These are phyloP conservation scores for Hypoxylon sp. DNA, from an alignment of 2,329 filamentous ascomycete species.

Conservation along the genomic window DNA sequence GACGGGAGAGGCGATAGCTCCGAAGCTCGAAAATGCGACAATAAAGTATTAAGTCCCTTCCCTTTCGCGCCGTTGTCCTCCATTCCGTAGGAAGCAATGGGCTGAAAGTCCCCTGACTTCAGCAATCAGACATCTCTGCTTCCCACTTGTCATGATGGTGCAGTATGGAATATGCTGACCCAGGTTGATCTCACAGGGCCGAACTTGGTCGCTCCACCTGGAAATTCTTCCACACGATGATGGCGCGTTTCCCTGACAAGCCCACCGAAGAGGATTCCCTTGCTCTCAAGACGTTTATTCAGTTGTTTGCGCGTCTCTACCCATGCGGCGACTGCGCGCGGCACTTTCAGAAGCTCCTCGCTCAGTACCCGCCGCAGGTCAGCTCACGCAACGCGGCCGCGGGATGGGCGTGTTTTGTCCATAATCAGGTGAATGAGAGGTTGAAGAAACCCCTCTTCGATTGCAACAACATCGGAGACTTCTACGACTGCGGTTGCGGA, in stretches of 20 bases:
- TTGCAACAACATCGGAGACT: conserved; percentile 75
- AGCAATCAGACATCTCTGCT: not conserved
- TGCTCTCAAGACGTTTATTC: conserved; percentile 73
- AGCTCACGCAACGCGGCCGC: conserved; percentile 72
- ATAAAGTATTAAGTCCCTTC: conserved; percentile 64
- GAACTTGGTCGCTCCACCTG: conserved; percentile 77
- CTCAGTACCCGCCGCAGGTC: conserved; percentile 74
- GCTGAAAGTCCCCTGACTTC: not conserved
- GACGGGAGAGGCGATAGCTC: conserved; percentile 78
- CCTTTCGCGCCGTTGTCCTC: conserved; percentile 23
- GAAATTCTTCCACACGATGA: conserved; percentile 79
- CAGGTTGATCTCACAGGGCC: conserved; percentile 56
- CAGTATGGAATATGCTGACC: not conserved
- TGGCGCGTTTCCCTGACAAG: conserved; percentile 75
- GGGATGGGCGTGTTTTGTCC: conserved; percentile 76
- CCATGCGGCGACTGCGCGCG: conserved; percentile 77
- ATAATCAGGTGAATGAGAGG: conserved; percentile 75
- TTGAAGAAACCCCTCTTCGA: conserved; percentile 73
- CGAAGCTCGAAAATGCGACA: conserved; percentile 85
- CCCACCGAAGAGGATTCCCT: conserved; percentile 72
- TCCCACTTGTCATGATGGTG: not conserved
- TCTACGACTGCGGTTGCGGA: conserved; percentile 78
- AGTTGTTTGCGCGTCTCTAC: conserved; percentile 76
- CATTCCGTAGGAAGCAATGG: not conserved
- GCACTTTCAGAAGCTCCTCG: conserved; percentile 73